A percentile compares a stretch with the other conserved stretches of the same genome.
These are phyloP conservation scores for Tylopilus intermedius DNA, from an alignment of 768 basidiomycete species.

Conservation along the genomic window DNA sequence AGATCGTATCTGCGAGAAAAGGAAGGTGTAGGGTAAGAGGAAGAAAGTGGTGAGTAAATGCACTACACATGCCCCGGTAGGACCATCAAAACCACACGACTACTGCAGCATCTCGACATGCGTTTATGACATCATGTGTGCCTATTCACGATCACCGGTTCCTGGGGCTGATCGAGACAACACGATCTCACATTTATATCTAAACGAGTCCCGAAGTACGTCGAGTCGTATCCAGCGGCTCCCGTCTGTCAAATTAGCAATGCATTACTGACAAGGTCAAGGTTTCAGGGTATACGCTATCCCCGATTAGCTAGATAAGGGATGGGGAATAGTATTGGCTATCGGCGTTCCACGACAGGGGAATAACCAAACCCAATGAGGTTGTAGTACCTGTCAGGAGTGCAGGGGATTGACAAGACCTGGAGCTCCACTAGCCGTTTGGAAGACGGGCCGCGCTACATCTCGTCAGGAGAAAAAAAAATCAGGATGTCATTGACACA, in stretches of 20 bases:
- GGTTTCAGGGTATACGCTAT: not conserved
- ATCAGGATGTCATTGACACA: not conserved
- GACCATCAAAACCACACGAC: too few relatives aligned
- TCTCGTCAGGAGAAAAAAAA: not conserved
- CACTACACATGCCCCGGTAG: too few relatives aligned
- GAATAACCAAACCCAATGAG: too few relatives aligned
- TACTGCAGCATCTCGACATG: too few relatives aligned
- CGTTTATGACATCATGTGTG: too few relatives aligned
- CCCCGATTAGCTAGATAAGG: not conserved
- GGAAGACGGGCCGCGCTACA: not conserved
- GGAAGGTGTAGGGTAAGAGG: too few relatives aligned
- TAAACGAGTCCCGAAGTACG: not conserved
- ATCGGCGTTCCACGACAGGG: not conserved
- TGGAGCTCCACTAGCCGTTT: not conserved
- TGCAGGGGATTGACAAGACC: not conserved
- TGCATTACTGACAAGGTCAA: not conserved
- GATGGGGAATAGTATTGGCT: not conserved
- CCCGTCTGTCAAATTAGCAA: not conserved
- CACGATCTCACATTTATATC: not conserved
- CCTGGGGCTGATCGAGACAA: conserved; percentile 36
- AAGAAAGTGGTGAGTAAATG: too few relatives aligned
- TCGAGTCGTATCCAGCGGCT: not conserved
- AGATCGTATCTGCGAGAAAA: too few relatives aligned
- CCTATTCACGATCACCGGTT: too few relatives aligned
- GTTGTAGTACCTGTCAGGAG: not conserved